These are phyloP conservation scores for Alternaria burnsii DNA, from an alignment of 2,329 filamentous ascomycete genomes.

Conservation along the genomic window DNA sequence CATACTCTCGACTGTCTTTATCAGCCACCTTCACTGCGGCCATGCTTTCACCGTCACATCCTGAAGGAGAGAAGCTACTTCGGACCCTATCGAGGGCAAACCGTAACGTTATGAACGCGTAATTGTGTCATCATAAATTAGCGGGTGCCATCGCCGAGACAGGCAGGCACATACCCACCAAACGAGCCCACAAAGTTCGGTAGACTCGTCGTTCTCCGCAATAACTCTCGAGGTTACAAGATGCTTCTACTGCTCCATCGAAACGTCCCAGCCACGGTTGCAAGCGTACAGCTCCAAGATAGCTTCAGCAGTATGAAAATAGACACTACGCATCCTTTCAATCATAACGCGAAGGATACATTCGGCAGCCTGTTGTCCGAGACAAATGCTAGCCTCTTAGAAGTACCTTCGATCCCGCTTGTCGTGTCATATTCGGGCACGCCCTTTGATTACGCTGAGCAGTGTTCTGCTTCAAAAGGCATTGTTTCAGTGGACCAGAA, in stretches of 20 bases:
- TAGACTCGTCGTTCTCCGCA: not conserved
- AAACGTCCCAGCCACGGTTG: not conserved
- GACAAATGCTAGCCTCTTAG: not conserved
- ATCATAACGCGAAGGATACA: not conserved
- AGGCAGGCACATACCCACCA: not conserved
- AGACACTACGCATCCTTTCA: not conserved
- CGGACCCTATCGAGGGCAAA: not conserved
- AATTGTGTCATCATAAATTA: not conserved
- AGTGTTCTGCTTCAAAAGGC: constrained; percentile 5
- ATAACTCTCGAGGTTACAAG: not conserved
- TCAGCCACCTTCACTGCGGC: constrained; percentile 3
- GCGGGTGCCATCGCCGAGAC: not conserved
- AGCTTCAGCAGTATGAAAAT: constrained; percentile 1
- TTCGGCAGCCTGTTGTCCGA: not conserved
- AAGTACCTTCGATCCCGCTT: constrained; percentile 6
- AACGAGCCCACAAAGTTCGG: not conserved
- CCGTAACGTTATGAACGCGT: not conserved
- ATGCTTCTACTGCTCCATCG: not conserved
- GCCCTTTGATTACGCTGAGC: constrained; percentile 1
- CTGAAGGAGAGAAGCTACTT: not conserved
- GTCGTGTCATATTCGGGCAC: constrained; percentile 6
- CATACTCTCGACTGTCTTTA: not conserved
- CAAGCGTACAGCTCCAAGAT: not conserved
- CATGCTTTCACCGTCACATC: not conserved
- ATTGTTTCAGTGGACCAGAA: constrained; percentile 9